Evolutionary conservation across 768 basidiomycete genomes (phyloP).

Genomic region (Leucocoprinus sp.): DNA sequence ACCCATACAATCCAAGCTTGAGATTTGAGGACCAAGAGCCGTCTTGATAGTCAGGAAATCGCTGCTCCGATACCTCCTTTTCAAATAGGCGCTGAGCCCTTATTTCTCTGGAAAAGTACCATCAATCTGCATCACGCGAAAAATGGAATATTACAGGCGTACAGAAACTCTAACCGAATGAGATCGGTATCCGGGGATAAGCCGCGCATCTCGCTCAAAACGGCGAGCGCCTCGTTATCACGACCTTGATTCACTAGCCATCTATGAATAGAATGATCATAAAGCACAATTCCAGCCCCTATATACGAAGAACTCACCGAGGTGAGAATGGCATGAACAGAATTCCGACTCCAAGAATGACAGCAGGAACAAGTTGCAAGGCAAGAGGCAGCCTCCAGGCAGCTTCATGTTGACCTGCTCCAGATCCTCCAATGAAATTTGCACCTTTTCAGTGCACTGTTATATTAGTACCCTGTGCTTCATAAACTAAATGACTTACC

Average conservation of each 20-base stretch:
- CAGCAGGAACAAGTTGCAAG: conserved; percentile 66
- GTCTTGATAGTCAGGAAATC: conserved; percentile 60
- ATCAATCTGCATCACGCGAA: neutral
- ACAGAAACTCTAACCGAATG: conserved; percentile 70
- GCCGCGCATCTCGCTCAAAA: conserved; percentile 52
- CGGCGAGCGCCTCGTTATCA: conserved; percentile 62
- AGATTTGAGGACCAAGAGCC: conserved; percentile 47
- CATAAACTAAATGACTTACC: conserved; percentile 20
- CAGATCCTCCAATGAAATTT: conserved; percentile 66
- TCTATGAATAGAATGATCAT: conserved; percentile 21
- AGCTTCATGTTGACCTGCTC: conserved; percentile 46
- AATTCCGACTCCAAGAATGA: conserved; percentile 63
- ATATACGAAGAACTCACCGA: conserved; percentile 28
- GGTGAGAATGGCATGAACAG: conserved; percentile 78
- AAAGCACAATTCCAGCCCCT: conserved; percentile 1
- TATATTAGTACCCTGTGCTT: conserved; percentile 25
- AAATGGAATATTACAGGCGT: conserved; percentile 19
- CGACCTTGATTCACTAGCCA: conserved; percentile 76
- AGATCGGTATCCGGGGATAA: conserved; percentile 51
- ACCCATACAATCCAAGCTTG: conserved; percentile 53
- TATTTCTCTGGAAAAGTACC: conserved; percentile 41
- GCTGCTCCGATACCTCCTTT: conserved; percentile 46
- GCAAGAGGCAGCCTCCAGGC: conserved; percentile 73
- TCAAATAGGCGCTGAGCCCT: conserved; percentile 71
- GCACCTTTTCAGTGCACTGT: conserved; percentile 39